Evolutionary conservation across 2,329 filamentous ascomycete species (phyloP).

Genomic region (Monilinia laxa): DNA sequence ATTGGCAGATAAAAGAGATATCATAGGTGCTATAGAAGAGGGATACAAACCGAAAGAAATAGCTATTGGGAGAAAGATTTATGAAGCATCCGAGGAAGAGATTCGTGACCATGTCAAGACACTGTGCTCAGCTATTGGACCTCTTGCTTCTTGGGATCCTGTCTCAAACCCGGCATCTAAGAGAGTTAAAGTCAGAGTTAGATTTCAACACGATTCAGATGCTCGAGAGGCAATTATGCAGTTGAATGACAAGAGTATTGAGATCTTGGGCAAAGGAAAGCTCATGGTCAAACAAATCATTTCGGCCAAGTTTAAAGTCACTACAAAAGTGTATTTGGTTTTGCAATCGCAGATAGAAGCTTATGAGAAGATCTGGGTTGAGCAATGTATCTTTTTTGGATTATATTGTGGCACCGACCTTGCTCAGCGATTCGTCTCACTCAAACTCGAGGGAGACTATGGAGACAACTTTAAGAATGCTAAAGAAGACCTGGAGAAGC

Average conservation of each 20-base stretch:
- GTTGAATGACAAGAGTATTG: slow-evolving; percentile 40
- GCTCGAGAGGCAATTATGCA: slow-evolving; percentile 41
- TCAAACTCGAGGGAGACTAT: slow-evolving; percentile 44
- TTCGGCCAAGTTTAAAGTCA: slow-evolving; percentile 45
- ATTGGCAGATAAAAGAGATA: background rate
- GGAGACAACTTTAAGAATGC: slow-evolving; percentile 39
- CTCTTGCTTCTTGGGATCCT: slow-evolving; percentile 1
- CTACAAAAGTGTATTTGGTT: slow-evolving; percentile 40
- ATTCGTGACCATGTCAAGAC: background rate
- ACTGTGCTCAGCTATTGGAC: background rate
- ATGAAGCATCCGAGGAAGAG: slow-evolving; percentile 1
- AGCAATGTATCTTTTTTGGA: slow-evolving; percentile 37
- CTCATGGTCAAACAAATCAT: slow-evolving; percentile 44
- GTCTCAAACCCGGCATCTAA: background rate
- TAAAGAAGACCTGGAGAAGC: slow-evolving; percentile 39
- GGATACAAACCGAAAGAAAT: background rate
- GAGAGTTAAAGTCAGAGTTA: slow-evolving; percentile 43
- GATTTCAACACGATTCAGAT: slow-evolving; percentile 43
- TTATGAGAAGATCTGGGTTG: slow-evolving; percentile 38
- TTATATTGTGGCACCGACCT: slow-evolving; percentile 34
- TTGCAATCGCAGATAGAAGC: slow-evolving; percentile 38
- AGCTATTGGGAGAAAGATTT: background rate
- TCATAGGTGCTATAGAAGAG: background rate
- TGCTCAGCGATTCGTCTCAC: slow-evolving; percentile 36
- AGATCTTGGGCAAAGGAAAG: slow-evolving; percentile 39